Conservation (phyloP, 495 filamentous ascomycete genomes). For the Talaromyces nanjingensis region DNA sequence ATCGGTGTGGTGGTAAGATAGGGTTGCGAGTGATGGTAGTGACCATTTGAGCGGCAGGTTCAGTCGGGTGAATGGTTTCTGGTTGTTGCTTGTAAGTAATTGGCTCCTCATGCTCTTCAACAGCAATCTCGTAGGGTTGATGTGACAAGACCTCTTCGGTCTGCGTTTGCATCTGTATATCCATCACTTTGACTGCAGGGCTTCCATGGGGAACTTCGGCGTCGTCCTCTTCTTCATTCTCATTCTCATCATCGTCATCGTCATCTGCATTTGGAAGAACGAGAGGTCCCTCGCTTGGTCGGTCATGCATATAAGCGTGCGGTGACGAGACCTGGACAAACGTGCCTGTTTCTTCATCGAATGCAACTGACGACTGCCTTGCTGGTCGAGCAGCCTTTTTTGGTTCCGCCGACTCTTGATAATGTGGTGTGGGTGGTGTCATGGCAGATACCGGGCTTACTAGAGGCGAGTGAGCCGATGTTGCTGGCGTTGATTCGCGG, state of each 20-base stretch:
- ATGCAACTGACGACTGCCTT: conserved; percentile 32
- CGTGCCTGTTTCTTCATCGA: conserved; percentile 44
- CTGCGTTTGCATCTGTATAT: background rate
- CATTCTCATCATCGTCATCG: background rate
- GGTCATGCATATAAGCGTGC: conserved; percentile 6
- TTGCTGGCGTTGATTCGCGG: conserved; percentile 2
- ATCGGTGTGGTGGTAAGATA: background rate
- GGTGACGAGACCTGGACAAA: conserved; percentile 42
- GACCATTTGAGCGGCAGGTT: background rate
- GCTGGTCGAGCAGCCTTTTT: conserved; percentile 21
- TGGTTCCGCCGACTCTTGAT: conserved; percentile 16
- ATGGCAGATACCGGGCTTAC: conserved; percentile 7
- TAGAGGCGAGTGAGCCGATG: conserved; percentile 5
- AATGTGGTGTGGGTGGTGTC: conserved; percentile 10
- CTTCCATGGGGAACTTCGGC: background rate
- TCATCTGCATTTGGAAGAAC: conserved; percentile 7
- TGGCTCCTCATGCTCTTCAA: background rate
- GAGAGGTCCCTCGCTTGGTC: conserved; percentile 1
- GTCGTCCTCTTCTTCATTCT: background rate
- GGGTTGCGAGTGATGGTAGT: background rate
- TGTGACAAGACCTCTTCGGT: background rate
- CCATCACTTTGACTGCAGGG: background rate
- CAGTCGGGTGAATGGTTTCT: no score
- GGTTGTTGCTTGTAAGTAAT: background rate
- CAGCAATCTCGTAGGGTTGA: background rate